phyloP scores from a whole-genome alignment of 2,329 filamentous ascomycete species.

The Fusarium miscanthi region DNA sequence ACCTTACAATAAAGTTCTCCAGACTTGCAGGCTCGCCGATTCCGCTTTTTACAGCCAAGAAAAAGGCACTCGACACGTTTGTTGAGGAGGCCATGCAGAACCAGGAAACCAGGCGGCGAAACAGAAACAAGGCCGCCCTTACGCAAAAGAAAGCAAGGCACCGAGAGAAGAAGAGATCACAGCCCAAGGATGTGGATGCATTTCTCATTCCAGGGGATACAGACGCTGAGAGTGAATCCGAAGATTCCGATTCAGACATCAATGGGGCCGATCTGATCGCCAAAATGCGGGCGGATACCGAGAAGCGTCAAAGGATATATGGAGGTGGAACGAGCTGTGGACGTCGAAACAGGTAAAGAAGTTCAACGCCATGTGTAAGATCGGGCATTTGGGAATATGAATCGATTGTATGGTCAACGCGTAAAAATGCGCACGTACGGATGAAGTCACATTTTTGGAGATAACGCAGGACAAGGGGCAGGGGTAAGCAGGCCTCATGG shows the following conservation, averaged over 20 bases:
- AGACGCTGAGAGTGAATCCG: slow-evolving; percentile 30
- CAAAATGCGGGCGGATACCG: slow-evolving; percentile 20
- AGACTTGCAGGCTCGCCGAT: slow-evolving; percentile 26
- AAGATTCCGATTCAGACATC: slow-evolving; percentile 21
- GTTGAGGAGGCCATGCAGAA: slow-evolving; percentile 36
- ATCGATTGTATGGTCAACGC: not conserved
- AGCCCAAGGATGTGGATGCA: slow-evolving; percentile 32
- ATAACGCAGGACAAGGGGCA: not conserved
- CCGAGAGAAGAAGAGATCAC: slow-evolving; percentile 1
- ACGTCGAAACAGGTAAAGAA: slow-evolving; percentile 1
- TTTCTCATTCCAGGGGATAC: slow-evolving; percentile 35
- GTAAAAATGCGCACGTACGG: slow-evolving; percentile 17
- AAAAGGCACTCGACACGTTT: slow-evolving; percentile 38
- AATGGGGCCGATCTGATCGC: slow-evolving; percentile 21
- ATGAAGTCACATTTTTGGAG: slow-evolving; percentile 18
- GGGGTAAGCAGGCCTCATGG: not conserved
- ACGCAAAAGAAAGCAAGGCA: not conserved
- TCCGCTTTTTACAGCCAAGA: slow-evolving; percentile 43
- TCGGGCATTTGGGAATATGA: not conserved
- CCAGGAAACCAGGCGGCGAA: not conserved
- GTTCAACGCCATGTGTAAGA: slow-evolving; percentile 3
- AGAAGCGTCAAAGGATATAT: slow-evolving; percentile 15
- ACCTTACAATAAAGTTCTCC: slow-evolving; percentile 40
- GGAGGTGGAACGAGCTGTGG: slow-evolving; percentile 35
- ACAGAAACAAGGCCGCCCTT: not conserved